phyloP scores from a whole-genome alignment of 345 rosid genomes.

The Durio zibethinus region DNA sequence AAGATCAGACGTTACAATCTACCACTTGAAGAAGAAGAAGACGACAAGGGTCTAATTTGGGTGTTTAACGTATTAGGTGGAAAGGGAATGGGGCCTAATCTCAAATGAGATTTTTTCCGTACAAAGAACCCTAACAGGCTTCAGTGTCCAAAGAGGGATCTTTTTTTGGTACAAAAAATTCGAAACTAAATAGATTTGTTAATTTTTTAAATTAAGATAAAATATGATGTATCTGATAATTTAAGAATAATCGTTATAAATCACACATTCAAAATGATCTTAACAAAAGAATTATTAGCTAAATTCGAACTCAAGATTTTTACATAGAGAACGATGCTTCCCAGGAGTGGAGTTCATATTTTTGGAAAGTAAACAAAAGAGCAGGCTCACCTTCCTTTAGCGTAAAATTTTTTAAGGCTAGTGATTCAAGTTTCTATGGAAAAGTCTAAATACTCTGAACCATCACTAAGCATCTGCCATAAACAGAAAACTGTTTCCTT shows the following conservation, averaged over 20 bases:
- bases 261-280: no score
- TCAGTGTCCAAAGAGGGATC: background rate
- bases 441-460: background rate
- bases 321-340: no score
- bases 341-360: no score
- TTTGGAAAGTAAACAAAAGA: slow-evolving; percentile 10
- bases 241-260: no score
- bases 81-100: background rate
- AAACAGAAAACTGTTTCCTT: background rate
- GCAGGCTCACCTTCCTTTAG: background rate
- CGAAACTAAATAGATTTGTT: no score
- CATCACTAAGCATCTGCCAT: background rate
- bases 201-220: no score
- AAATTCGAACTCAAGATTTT: no score
- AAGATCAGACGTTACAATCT: background rate
- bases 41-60: background rate
- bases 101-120: background rate
- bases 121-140: background rate
- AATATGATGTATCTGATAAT: no score
- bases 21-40: background rate
- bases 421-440: background rate
- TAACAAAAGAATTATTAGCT: no score
- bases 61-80: background rate
- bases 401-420: background rate
- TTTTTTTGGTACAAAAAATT: no score